Evolutionary conservation across 495 filamentous ascomycete species (phyloP), one percentile per base, ranked within the genome.

Genomic region (Pseudevernia furfuracea): DNA sequence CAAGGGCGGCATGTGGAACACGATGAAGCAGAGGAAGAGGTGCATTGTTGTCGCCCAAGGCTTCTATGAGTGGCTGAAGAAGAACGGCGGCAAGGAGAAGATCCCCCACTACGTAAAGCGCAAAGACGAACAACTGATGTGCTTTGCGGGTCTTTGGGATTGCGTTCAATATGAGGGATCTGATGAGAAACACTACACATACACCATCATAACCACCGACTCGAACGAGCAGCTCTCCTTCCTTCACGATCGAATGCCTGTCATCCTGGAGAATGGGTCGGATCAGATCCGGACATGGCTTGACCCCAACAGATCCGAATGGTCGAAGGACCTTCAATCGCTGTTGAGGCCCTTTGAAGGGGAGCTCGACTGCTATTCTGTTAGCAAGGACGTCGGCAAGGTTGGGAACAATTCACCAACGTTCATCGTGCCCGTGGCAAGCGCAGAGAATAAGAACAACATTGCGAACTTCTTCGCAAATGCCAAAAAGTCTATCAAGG

Each of bases 41-140:
- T 98, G 94, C 71, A 78, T 97, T 49, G 85, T 98, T 3, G 68
- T 93, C 5, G 90, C 88, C 19, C 86, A 96, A 74, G 94, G 94
- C 4, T 98, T 97, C 75, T 98, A 93, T 73, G 94, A 98, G 74
- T 98, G 94, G 94, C 74, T 94, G 60, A 91, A 94, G 74, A 90
- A 90, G 69, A 82, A 85, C 36, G 85, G 84, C 0, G 81, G 85
- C 1, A 93, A 90, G 68, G 86, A 90, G 66, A 90, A 87, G 74
- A 76, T 92, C 0, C 94, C 94, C 46, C 85, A 97, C 73, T 97
- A 81, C 71, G 80, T 89, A 14, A 89, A 86, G 70, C 78, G 91
- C 19, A 89, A 85, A 70, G 94, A 97, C 71, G 90, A 89, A 0
- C 80, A 85, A 66, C 71, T 96, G 67, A 91, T 98, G 88, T 90